Conservation (phyloP, 164 flowering plant species). For the Kalanchoe fedtschenkoi region DNA sequence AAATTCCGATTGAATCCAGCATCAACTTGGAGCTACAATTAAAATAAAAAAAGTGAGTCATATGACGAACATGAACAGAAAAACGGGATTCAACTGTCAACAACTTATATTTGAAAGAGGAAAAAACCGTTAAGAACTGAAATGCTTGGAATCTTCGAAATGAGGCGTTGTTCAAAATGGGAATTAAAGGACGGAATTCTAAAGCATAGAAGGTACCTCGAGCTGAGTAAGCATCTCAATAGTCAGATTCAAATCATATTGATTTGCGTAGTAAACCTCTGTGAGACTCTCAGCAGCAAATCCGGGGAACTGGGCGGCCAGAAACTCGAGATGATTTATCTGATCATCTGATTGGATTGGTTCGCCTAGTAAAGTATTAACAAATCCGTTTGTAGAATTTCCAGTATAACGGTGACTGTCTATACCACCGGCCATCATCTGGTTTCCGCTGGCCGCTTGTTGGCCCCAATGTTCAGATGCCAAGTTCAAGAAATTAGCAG, state of each 20-base stretch:
- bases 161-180: too few relatives aligned
- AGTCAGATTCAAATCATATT: slow-evolving; percentile 78
- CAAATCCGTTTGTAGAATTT: slow-evolving; percentile 28
- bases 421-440: slow-evolving; percentile 27
- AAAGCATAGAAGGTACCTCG: slow-evolving; percentile 40
- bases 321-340: slow-evolving; percentile 53
- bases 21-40: slow-evolving; percentile 91
- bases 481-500: slow-evolving; percentile 27
- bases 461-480: slow-evolving; percentile 62
- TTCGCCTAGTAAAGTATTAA: slow-evolving; percentile 40
- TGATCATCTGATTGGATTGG: slow-evolving; percentile 33
- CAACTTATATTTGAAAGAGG: too few relatives aligned
- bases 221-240: slow-evolving; percentile 95
- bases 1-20: slow-evolving; percentile 52
- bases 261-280: slow-evolving; percentile 78
- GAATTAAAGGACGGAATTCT: too few relatives aligned
- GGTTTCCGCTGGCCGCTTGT: slow-evolving; percentile 34
- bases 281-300: slow-evolving; percentile 95
- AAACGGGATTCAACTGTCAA: too few relatives aligned
- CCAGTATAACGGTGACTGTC: slow-evolving; percentile 39
- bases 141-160: too few relatives aligned
- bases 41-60: slow-evolving; percentile 13
- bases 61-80: too few relatives aligned
- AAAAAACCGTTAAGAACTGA: too few relatives aligned
- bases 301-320: slow-evolving; percentile 86